A percentile compares a stretch with the other conserved stretches of the same genome.
These are phyloP conservation scores for Cyclospora cayetanensis DNA, from an alignment of 169 alveolate genomes.

Conservation along the genomic window DNA sequence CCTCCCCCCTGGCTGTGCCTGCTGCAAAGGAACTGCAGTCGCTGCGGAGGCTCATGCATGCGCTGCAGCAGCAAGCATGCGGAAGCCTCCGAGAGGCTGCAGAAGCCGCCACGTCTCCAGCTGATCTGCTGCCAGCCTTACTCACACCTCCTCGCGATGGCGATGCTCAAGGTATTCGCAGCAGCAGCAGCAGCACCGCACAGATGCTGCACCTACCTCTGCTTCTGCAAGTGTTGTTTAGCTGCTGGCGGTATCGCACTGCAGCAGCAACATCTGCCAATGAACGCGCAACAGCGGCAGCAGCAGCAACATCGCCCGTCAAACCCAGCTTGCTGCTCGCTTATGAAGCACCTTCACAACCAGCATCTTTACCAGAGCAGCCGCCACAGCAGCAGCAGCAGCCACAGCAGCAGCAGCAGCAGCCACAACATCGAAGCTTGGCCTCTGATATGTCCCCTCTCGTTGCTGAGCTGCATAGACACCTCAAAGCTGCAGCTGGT, in stretches of 20 bases:
- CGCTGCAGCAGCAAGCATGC: background rate
- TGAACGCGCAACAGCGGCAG: too few relatives aligned
- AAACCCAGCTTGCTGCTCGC: background rate
- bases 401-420: slow-evolving; percentile 30
- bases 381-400: background rate
- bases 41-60: background rate
- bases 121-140: background rate
- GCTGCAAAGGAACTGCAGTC: background rate
- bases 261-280: background rate
- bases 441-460: background rate
- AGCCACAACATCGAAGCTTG: background rate
- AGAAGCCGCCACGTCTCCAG: background rate
- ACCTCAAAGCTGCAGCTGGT: background rate
- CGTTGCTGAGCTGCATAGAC: background rate
- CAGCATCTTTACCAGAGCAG: slow-evolving; percentile 17
- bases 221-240: slow-evolving; percentile 7
- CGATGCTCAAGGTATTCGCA: too few relatives aligned
- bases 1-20: background rate
- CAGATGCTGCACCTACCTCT: background rate
- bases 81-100: background rate
- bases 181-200: background rate
- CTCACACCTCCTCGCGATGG: too few relatives aligned
- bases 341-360: background rate
- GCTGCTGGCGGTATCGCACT: background rate
- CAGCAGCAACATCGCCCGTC: background rate